Evolutionary conservation across 2,329 filamentous ascomycete genomes (phyloP), one percentile per base, ranked within the genome.

Genomic region (Pezicula rhizophila): DNA sequence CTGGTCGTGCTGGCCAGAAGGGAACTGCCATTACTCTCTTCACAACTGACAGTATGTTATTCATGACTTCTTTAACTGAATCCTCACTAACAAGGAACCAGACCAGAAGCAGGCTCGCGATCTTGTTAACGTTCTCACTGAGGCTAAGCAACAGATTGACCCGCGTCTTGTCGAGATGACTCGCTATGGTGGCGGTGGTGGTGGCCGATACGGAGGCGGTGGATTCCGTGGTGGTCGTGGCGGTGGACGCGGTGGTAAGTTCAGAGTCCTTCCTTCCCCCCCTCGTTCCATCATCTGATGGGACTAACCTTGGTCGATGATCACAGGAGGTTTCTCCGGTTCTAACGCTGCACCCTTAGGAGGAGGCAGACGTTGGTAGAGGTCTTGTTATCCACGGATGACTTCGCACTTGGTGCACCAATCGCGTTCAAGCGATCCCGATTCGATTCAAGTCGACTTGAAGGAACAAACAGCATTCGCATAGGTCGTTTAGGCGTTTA

Each of bases 21-120:
- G 93, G 93, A 75, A 97, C 91, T 64, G 93, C 93, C 69, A 97
- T 97, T 67, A 97, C 93, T 58, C 82, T 99, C 65, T 99, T 99
- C 75, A 97, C 93, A 70, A 93, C 92, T 86, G 93, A 97, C 73
- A 97, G 92, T 96, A 80, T 76, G 91, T 87, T 52, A 47, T 20
- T 15, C 38, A 18, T 25, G 20, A n/a, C 48, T 41, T 31, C n/a
- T 42, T 48, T 18, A 37, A 45, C 53, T 51, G 50, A 50, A 47
- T 35, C 39, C 53, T 51, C 50, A 48, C 60, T 62, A 49, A 64
- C 49, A 41, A 46, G 31, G 51, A 42, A 51, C 34, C 54, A 91
- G 88, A 93, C 74, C 81, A 87, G 64, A 93, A 92, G 77, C 88
- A 93, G 82, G 92, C 93, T 73, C 92, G 93, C 79, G 93, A 99